Evolutionary conservation across 2,329 filamentous ascomycete species (phyloP), one percentile per base, ranked within the genome.

Genomic region (Rhynchosporium secalis): DNA sequence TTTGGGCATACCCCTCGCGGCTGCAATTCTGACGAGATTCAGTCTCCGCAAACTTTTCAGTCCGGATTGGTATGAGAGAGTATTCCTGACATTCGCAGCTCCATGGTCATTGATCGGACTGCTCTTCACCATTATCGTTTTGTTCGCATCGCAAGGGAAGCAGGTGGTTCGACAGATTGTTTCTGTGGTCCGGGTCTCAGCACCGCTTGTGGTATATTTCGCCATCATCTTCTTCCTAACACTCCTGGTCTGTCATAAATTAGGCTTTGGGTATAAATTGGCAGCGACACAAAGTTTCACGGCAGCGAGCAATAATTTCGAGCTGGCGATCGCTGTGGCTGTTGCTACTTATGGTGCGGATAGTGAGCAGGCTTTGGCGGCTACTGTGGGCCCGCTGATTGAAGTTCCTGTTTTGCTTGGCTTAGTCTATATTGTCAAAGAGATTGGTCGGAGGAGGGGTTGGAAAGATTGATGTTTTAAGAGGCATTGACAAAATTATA

Each of bases 291-390:
- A 96, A 76, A 92, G 90, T 72, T 95, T 96, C 70, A 96, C 91
- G 0, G 93, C 91, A 0, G 90, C 91, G 0, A 96, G 92, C 74
- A 96, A 96, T 72, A 96, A 96, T 73, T 96, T 96, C 71, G 92
- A 96, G 78, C 78, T 96, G 29, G 91, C 92, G 0, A 96, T 96
- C 76, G 92, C 92, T 0, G 92, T 96, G 0, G 90, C 90, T 0
- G 87, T 96, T 3, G 89, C 92, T 0, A 88, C 88, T 0, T 96
- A 89, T 76, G 92, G 92, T 0, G 82, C 88, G 0, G 78, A 89
- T 46, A 94, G 90, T 70, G 86, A 92, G 47, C 87, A 96, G 75
- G 92, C 92, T 0, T 78, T 96, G 49, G 91, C 92, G 0, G 81
- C 89, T 7, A 96, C 92, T 0, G 91, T 96, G 0, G 91, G 92